Conservation (phyloP, 2,329 filamentous ascomycete genomes). For the Penicillium sp. region DNA sequence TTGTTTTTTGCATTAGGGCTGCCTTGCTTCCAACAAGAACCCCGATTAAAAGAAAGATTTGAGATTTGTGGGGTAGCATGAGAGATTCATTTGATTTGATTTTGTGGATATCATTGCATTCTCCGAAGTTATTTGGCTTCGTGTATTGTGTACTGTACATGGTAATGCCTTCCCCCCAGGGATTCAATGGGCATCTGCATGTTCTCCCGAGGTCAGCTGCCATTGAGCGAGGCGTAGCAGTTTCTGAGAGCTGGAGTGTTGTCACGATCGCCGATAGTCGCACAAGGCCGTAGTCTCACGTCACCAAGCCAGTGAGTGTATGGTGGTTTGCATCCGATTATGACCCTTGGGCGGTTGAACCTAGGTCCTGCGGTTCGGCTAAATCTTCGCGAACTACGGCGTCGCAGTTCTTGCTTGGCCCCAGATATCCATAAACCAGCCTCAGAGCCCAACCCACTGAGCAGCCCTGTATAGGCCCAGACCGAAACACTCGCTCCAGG, state of each 20-base stretch:
- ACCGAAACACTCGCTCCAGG: neutral
- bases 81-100: neutral
- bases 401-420: neutral
- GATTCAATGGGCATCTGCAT: neutral
- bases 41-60: slow-evolving; percentile 4
- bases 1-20: slow-evolving; percentile 17
- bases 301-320: neutral
- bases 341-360: neutral
- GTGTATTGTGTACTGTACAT: neutral
- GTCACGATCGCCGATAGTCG: neutral
- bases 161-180: neutral
- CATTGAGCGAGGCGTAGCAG: neutral
- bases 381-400: neutral
- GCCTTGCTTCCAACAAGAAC: slow-evolving; percentile 11
- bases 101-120: neutral
- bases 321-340: neutral
- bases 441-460: neutral
- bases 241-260: neutral
- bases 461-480: neutral
- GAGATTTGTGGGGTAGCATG: slow-evolving; percentile 7
- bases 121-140: neutral
- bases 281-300: neutral
- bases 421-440: neutral
- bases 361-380: neutral
- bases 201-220: neutral